Evolutionary conservation across 2,329 filamentous ascomycete species (phyloP), one percentile per base, ranked within the genome.

Genomic region (Xylaria sp.): DNA sequence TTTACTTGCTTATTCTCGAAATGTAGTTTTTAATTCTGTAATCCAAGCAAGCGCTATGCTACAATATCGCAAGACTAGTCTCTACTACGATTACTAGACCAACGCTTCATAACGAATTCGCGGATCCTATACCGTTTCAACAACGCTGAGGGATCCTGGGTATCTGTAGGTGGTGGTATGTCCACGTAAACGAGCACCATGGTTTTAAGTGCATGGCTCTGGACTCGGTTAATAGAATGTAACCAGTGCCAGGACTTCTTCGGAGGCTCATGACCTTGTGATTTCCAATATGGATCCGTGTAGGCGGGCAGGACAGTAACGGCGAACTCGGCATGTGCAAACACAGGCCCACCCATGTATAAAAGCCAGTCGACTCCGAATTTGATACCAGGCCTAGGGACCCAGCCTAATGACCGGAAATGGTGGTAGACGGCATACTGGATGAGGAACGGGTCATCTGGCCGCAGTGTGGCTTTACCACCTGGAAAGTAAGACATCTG

Each of bases 311-410:
- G 78, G 50, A 99, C 89, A 28, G 95, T 85, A 52, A 98, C 83
- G 0, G 93, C 94, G 78, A 98, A 99, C 77, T 98, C 94, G 25
- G 96, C 96, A 78, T 99, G 96, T 25, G 94, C 90, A 79, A 99
- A 98, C 0, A 96, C 95, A 0, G 96, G 96, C 0, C 96, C 96
- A 23, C 94, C 91, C 66, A 94, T 91, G 81, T 99, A 99, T 8
- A 99, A 87, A n/a, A 99, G 84, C 84, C 93, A 98, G 80, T 99
- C 96, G 10, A 94, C 92, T 25, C 93, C 93, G 75, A 99, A 99
- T 78, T 99, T 99, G 78, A 97, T 91, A 44, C 96, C 97, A 5
- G 92, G 90, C 15, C 97, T 91, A 0, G 97, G 92, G 0, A 98
- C 93, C 95, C 96, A 99, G 28, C 96, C 96, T 0, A 98, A 85